Evolutionary conservation across 2,329 filamentous ascomycete species (phyloP).

Genomic region (Fusarium pseudoanthophilum): DNA sequence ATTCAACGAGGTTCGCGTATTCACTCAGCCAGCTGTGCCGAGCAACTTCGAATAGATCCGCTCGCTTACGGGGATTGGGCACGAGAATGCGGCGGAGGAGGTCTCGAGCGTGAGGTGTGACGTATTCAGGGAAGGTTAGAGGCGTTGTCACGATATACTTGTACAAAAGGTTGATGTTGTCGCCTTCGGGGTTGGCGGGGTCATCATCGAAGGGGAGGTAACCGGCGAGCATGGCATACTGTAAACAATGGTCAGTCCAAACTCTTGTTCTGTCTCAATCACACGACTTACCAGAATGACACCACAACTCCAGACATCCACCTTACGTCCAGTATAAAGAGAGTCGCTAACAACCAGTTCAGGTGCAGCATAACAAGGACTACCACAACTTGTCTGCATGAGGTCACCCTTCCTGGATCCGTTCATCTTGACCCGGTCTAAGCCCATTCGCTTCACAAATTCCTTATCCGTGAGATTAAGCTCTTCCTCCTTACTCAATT

Average conservation of each 20-base stretch:
- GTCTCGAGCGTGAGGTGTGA: slow-evolving; percentile 95
- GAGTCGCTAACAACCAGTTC: slow-evolving; percentile 98
- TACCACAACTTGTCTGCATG: slow-evolving; percentile 99
- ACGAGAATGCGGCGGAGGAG: slow-evolving; percentile 92
- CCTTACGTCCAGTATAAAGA: slow-evolving; percentile 95
- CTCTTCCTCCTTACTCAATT: slow-evolving; percentile 90
- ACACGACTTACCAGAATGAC: slow-evolving; percentile 85
- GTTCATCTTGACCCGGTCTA: slow-evolving; percentile 80
- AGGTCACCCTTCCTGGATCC: slow-evolving; percentile 88
- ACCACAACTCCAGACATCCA: slow-evolving; percentile 99
- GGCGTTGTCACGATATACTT: slow-evolving; percentile 99
- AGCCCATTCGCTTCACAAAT: slow-evolving; percentile 84
- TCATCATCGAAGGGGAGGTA: slow-evolving; percentile 99
- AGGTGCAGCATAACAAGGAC: slow-evolving; percentile 96
- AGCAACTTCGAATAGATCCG: slow-evolving; percentile 96
- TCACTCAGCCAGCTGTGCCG: slow-evolving; percentile 98
- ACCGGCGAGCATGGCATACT: slow-evolving; percentile 99
- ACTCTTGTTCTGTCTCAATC: background rate
- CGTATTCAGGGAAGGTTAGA: slow-evolving; percentile 97
- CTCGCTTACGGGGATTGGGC: slow-evolving; percentile 92
- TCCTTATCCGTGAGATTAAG: slow-evolving; percentile 87
- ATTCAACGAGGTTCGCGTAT: slow-evolving; percentile 94
- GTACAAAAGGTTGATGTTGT: slow-evolving; percentile 98
- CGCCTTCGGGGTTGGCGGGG: slow-evolving; percentile 96
- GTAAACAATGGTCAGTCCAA: slow-evolving; percentile 33